Percentiles rank a stretch among this genome's conserved stretches.
Conservation (phyloP, 1,284 basidiomycete genomes). For the Papiliotrema fonsecae region DNA sequence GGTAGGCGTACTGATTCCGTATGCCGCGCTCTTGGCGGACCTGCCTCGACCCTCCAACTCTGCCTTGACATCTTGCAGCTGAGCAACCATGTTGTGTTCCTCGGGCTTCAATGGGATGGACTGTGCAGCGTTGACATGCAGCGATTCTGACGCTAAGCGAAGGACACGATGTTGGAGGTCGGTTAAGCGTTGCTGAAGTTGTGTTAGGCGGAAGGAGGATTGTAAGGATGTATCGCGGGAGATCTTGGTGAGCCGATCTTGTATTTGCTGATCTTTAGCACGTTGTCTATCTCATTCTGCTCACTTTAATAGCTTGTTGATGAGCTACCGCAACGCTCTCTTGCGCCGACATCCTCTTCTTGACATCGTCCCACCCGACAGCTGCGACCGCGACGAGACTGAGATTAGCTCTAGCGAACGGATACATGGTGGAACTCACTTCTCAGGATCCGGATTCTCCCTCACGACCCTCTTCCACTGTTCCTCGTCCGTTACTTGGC, state of each 20-base stretch:
- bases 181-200: slow-evolving; percentile 62
- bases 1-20: slow-evolving; percentile 6
- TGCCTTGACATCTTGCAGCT: slow-evolving; percentile 69
- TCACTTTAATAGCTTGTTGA: slow-evolving; percentile 62
- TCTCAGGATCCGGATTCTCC: slow-evolving; percentile 76
- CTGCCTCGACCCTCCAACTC: slow-evolving; percentile 57
- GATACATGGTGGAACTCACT: slow-evolving; percentile 52
- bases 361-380: slow-evolving; percentile 74
- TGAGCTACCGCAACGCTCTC: slow-evolving; percentile 64
- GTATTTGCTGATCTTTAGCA: slow-evolving; percentile 5
- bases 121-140: too few relatives aligned
- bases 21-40: neutral
- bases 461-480: slow-evolving; percentile 73
- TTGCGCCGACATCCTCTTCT: slow-evolving; percentile 74
- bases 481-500: slow-evolving; percentile 66
- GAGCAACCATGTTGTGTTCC: slow-evolving; percentile 66
- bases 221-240: slow-evolving; percentile 63
- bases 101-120: slow-evolving; percentile 74
- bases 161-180: slow-evolving; percentile 72
- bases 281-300: neutral
- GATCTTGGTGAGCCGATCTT: slow-evolving; percentile 33
- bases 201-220: slow-evolving; percentile 64
- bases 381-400: slow-evolving; percentile 80
- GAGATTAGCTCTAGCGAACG: slow-evolving; percentile 2
- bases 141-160: slow-evolving; percentile 61